These are phyloP conservation scores for Mycena epipterygia DNA, from an alignment of 768 basidiomycete species.

Conservation along the genomic window DNA sequence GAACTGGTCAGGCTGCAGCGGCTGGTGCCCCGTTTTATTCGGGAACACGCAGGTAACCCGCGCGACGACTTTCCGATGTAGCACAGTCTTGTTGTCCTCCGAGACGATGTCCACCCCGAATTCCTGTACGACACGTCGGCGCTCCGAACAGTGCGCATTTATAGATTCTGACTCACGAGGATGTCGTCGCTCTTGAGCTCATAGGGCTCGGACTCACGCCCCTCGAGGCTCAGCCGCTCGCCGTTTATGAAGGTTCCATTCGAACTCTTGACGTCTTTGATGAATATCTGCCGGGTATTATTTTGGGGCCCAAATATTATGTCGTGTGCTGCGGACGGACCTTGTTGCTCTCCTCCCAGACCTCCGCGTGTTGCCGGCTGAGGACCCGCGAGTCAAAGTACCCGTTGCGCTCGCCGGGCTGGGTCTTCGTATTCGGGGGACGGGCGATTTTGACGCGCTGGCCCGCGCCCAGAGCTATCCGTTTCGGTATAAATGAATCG, in stretches of 20 bases:
- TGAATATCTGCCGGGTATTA: constrained; percentile 78
- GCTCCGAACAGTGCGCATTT: not conserved
- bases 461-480: constrained; percentile 79
- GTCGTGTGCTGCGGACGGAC: constrained; percentile 56
- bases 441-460: constrained; percentile 93
- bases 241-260: constrained; percentile 99
- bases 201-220: constrained; percentile 91
- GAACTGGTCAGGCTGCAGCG: constrained; percentile 30
- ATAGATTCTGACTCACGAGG: constrained; percentile 75
- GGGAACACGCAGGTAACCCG: constrained; percentile 91
- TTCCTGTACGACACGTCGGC: constrained; percentile 69
- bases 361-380: constrained; percentile 95
- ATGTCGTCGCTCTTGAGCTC: constrained; percentile 97
- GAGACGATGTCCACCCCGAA: constrained; percentile 99
- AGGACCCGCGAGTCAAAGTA: constrained; percentile 97
- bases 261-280: constrained; percentile 98
- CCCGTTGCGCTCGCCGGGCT: constrained; percentile 92
- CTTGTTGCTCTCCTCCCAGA: constrained; percentile 94
- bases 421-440: constrained; percentile 96
- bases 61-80: constrained; percentile 98
- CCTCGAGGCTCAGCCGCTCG: constrained; percentile 90
- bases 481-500: constrained; percentile 94
- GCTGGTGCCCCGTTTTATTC: constrained; percentile 10
- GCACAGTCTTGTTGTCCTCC: constrained; percentile 97
- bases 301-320: constrained; percentile 18